These are phyloP conservation scores for Phytophthora fragariaefolia DNA, from an alignment of 352 stramenopile species.

Conservation along the genomic window DNA sequence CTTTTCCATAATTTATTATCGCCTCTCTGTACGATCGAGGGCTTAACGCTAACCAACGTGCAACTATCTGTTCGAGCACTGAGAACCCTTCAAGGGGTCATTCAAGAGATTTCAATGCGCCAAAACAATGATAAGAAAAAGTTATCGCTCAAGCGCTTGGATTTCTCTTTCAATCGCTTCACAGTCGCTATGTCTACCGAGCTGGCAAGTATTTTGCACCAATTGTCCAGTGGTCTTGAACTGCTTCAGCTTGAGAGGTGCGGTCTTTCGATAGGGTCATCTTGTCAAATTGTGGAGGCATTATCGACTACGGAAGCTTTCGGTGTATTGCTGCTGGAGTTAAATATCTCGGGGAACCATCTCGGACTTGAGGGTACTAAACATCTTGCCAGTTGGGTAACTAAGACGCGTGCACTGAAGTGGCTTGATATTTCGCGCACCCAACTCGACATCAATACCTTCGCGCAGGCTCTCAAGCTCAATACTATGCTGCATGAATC, in stretches of 20 bases:
- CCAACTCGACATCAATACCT: conserved; percentile 56
- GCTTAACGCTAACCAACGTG: conserved; percentile 60
- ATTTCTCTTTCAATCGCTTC: conserved; percentile 78
- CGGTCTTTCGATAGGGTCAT: conserved; percentile 38
- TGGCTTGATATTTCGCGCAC: conserved; percentile 70
- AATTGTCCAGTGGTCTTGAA: conserved; percentile 56
- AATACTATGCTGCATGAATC: conserved; percentile 77
- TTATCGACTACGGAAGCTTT: conserved; percentile 61
- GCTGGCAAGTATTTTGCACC: conserved; percentile 56
- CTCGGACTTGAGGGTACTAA: conserved; percentile 54
- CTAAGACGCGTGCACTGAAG: conserved; percentile 56
- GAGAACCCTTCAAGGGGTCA: conserved; percentile 56
- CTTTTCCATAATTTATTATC: conserved; percentile 62
- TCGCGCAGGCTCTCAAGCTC: conserved; percentile 62
- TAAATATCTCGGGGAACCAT: conserved; percentile 72
- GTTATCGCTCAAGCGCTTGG: conserved; percentile 48
- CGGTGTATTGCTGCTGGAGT: conserved; percentile 49
- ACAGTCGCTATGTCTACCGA: conserved; percentile 53
- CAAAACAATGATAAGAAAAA: conserved; percentile 13
- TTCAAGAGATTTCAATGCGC: conserved; percentile 65
- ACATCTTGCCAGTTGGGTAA: conserved; percentile 61
- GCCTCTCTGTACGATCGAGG: conserved; percentile 41
- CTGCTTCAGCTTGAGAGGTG: conserved; percentile 70
- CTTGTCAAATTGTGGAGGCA: conserved; percentile 44
- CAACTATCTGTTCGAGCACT: conserved; percentile 47